Percentiles rank a stretch among this genome's conserved stretches.
Evolutionary conservation across 1,284 basidiomycete species (phyloP).

Genomic region (Leccinum pachyderme): DNA sequence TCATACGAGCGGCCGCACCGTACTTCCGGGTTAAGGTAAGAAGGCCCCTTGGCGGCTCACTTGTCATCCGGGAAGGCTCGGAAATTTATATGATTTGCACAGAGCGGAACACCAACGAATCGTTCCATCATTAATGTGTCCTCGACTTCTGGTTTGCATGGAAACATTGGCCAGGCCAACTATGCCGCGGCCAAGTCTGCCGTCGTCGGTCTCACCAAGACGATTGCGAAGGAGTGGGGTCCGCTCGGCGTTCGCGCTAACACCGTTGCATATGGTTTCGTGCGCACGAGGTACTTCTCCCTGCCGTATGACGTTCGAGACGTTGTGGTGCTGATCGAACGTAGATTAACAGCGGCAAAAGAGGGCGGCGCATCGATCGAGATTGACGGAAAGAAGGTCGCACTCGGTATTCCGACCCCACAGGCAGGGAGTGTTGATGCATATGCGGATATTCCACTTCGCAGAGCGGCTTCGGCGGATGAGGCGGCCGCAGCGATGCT

Average conservation of each 20-base stretch:
- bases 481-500: slow-evolving; percentile 74
- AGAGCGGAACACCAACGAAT: slow-evolving; percentile 58
- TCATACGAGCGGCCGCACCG: slow-evolving; percentile 81
- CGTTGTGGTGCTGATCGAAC: slow-evolving; percentile 4
- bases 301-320: background rate
- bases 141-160: slow-evolving; percentile 75
- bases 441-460: slow-evolving; percentile 65
- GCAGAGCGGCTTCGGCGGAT: slow-evolving; percentile 71
- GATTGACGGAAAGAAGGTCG: slow-evolving; percentile 81
- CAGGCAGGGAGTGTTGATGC: slow-evolving; percentile 37
- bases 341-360: slow-evolving; percentile 67
- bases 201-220: slow-evolving; percentile 79
- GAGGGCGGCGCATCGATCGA: slow-evolving; percentile 75
- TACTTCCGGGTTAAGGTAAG: slow-evolving; percentile 79
- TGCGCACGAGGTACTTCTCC: slow-evolving; percentile 60
- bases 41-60: background rate
- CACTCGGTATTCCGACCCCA: slow-evolving; percentile 72
- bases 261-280: slow-evolving; percentile 75
- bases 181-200: slow-evolving; percentile 80
- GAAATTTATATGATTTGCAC: background rate
- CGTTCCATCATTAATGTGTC: slow-evolving; percentile 78
- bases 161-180: slow-evolving; percentile 84
- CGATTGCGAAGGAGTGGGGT: slow-evolving; percentile 87
- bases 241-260: slow-evolving; percentile 79
- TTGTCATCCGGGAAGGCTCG: background rate